Conservation (phyloP, 352 stramenopile genomes). For the Globisporangium spinosum region DNA sequence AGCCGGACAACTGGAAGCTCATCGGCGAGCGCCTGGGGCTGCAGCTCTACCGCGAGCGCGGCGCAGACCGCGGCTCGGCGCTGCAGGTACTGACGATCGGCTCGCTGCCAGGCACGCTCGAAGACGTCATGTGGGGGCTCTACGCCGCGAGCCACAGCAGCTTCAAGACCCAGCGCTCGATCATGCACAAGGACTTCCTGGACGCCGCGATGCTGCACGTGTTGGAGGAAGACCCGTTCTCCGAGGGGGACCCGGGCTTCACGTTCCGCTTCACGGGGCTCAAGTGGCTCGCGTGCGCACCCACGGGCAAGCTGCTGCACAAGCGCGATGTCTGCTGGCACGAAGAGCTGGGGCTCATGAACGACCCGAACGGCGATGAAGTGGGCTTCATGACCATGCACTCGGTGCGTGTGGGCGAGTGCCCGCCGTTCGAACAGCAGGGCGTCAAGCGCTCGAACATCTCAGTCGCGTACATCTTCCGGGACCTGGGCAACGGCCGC, state of each 20-base stretch:
- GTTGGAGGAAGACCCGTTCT: constrained; percentile 46
- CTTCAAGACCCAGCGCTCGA: constrained; percentile 60
- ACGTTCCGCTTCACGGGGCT: constrained; percentile 50
- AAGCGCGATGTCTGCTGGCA: constrained; percentile 68
- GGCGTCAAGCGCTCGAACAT: constrained; percentile 47
- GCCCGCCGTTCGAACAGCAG: constrained; percentile 54
- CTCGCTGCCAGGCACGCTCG: constrained; percentile 44
- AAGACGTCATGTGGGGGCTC: constrained; percentile 60
- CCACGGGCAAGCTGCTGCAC: constrained; percentile 49
- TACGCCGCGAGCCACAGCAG: constrained; percentile 40
- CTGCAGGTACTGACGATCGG: constrained; percentile 49
- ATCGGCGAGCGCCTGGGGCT: constrained; percentile 46
- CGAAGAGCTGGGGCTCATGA: constrained; percentile 53
- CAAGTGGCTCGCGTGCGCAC: constrained; percentile 55
- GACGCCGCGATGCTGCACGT: constrained; percentile 58
- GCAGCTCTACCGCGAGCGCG: constrained; percentile 56
- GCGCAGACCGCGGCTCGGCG: constrained; percentile 43
- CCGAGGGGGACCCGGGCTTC: constrained; percentile 48
- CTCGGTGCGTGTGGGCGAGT: constrained; percentile 45
- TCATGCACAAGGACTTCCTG: constrained; percentile 57
- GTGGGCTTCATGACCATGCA: constrained; percentile 65
- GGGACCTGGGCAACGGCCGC: constrained; percentile 37
- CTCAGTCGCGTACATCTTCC: constrained; percentile 66
- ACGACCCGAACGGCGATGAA: constrained; percentile 42
- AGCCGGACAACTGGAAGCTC: constrained; percentile 56